Conservation (phyloP, 495 filamentous ascomycete species). For the Penicillium steckii region DNA sequence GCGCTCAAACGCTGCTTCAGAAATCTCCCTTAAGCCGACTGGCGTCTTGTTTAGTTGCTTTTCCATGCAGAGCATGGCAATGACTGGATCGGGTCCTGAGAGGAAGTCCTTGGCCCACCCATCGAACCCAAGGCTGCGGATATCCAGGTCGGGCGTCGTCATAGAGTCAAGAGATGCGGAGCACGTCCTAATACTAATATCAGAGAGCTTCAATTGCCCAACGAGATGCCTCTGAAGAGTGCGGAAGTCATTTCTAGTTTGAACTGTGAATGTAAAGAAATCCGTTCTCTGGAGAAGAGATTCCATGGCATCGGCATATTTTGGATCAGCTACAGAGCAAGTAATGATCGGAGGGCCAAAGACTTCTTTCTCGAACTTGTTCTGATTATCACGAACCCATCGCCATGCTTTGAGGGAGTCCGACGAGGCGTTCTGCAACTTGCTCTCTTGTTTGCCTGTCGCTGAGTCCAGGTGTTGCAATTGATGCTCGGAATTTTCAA, state of each 20-base stretch:
- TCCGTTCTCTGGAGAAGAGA: slow-evolving; percentile 60
- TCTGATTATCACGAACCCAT: slow-evolving; percentile 72
- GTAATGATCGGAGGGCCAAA: slow-evolving; percentile 82
- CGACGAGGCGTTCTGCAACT: slow-evolving; percentile 52
- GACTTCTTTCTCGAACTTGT: slow-evolving; percentile 74
- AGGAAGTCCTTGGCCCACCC: slow-evolving; percentile 76
- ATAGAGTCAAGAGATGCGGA: slow-evolving; percentile 48
- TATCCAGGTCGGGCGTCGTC: slow-evolving; percentile 50
- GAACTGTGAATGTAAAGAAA: slow-evolving; percentile 72
- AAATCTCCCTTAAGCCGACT: slow-evolving; percentile 60
- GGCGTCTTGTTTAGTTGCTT: slow-evolving; percentile 64
- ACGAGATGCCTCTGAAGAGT: slow-evolving; percentile 51
- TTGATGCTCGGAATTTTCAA: slow-evolving; percentile 43
- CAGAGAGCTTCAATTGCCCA: slow-evolving; percentile 54
- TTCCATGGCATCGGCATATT: slow-evolving; percentile 74
- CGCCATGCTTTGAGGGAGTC: slow-evolving; percentile 72
- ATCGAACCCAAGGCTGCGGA: slow-evolving; percentile 66
- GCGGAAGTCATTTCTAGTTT: slow-evolving; percentile 69
- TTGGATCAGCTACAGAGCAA: slow-evolving; percentile 76
- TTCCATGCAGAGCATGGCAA: slow-evolving; percentile 81
- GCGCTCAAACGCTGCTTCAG: slow-evolving; percentile 57
- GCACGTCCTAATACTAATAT: slow-evolving; percentile 63
- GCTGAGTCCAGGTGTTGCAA: slow-evolving; percentile 68
- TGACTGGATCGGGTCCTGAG: slow-evolving; percentile 76
- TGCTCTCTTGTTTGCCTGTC: slow-evolving; percentile 68